phyloP scores from a whole-genome alignment of 2,329 filamentous ascomycete genomes.

The Botrytis byssoidea region DNA sequence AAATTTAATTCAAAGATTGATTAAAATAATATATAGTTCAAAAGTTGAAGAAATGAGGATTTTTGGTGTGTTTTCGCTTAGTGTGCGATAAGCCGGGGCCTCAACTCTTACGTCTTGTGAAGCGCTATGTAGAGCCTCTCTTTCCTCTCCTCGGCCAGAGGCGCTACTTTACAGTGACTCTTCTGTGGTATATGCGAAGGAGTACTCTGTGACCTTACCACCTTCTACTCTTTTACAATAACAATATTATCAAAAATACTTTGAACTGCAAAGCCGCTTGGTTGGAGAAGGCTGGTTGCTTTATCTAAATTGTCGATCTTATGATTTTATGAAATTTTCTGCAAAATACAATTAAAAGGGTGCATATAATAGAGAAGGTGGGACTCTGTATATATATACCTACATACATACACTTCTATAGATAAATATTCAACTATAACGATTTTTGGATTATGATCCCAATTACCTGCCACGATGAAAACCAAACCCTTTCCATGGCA shows the following conservation, averaged over 20 bases:
- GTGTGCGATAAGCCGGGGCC: no score
- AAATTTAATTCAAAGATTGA: no score
- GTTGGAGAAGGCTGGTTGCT: not conserved
- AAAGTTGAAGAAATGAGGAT: no score
- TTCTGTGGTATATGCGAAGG: no score
- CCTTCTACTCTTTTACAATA: not conserved
- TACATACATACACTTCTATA: not conserved
- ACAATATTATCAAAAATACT: not conserved
- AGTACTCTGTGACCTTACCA: no score
- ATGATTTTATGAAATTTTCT: not conserved
- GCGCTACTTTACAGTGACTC: no score
- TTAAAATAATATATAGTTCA: no score
- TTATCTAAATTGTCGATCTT: not conserved
- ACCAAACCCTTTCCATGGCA: not conserved
- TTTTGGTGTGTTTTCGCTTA: no score
- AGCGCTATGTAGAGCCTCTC: no score
- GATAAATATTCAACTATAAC: not conserved
- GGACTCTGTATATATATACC: not conserved
- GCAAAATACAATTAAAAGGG: not conserved
- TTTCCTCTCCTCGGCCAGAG: no score
- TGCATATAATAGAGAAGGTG: not conserved
- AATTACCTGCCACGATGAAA: not conserved
- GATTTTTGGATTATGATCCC: no score
- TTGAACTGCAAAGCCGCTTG: not conserved
- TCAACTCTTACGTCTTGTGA: no score